Base-by-base conservation (phyloP, 306 rosid species). In the Vicia sativa region DNA sequence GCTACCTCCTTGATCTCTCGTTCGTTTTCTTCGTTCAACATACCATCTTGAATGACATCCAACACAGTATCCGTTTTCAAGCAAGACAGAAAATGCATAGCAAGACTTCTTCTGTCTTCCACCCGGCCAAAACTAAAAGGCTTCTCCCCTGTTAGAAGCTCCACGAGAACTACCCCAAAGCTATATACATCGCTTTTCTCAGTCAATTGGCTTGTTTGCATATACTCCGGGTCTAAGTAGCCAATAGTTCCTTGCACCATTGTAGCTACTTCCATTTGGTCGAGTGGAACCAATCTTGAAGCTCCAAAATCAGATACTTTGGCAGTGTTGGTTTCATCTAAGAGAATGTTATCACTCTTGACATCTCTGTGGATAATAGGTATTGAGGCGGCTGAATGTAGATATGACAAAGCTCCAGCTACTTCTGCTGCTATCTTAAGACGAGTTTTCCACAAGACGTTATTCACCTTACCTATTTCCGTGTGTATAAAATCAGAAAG, bases 181-280 rank as follows among this genome's bases (percentile, higher is more conserved):
- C 59, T 53, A 53, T 21, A 53, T 4, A 53, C 59, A 53, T 53
- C 59, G 12, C 54, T 48, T 48, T 48, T 48, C 10, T 48, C 54
- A 16, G 54, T 48, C 11, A 48, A 48, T 48, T 48, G 34, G n/a
- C 31, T 53, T 53, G 59, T 53, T 25, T 53, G 59, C 59, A 53
- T 21, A 53, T 53, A 53, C 59, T 53, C 59, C 2, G 59, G 59
- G 0, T 53, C 59, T 53, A 53, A 53, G 59, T 53, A 53, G 31
- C 59, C 59, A 11, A 53, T 19, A 23, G 59, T 53, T 53, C 59
- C 59, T 53, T 53, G 59, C 15, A 53, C 59, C 59, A 53, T 19
- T 11, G 59, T 19, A 15, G 31, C 59, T 53, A 53, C 9, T 23
- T 53, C 59, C 11, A 13, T 11, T 53, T 21, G 37, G 1, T 55